These are phyloP conservation scores for Hemileccinum rubropunctum DNA, from an alignment of 768 basidiomycete genomes.

Conservation along the genomic window DNA sequence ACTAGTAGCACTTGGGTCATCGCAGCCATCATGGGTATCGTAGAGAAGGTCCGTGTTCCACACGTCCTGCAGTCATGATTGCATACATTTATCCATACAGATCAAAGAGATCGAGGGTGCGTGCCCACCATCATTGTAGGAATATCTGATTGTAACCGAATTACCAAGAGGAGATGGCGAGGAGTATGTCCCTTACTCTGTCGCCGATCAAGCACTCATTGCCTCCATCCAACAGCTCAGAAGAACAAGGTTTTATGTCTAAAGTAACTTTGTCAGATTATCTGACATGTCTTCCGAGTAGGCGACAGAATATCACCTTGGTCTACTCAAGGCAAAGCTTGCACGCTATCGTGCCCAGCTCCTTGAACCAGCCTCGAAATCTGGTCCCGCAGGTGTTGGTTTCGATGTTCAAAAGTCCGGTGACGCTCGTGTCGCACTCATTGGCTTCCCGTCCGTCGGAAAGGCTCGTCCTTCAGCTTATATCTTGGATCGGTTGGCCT, in stretches of 20 bases:
- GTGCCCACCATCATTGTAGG: constrained; percentile 22
- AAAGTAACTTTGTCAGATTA: neutral
- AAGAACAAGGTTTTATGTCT: constrained; percentile 79
- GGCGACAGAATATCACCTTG: constrained; percentile 95
- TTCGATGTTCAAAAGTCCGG: constrained; percentile 88
- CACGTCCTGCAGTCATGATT: neutral
- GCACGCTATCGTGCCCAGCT: constrained; percentile 94
- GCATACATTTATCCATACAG: constrained; percentile 37
- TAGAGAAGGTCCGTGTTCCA: constrained; percentile 74
- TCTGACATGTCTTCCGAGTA: constrained; percentile 31
- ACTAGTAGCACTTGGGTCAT: neutral
- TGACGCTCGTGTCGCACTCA: constrained; percentile 88
- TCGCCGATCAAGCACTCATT: constrained; percentile 1
- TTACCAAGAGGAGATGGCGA: constrained; percentile 88
- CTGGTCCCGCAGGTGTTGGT: constrained; percentile 74
- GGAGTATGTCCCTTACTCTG: constrained; percentile 64
- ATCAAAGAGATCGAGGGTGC: constrained; percentile 95
- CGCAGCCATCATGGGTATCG: constrained; percentile 72
- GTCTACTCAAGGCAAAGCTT: constrained; percentile 90
- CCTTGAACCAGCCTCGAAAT: constrained; percentile 87
- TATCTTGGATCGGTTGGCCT: neutral
- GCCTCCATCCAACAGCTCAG: constrained; percentile 55
- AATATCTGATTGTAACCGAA: constrained; percentile 9
- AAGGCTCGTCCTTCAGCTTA: constrained; percentile 44
- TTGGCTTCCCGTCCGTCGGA: constrained; percentile 96